Evolutionary conservation across 225 moss, liverwort and hornwort genomes (phyloP).

Genomic region (Thuidium tamariscinum): DNA sequence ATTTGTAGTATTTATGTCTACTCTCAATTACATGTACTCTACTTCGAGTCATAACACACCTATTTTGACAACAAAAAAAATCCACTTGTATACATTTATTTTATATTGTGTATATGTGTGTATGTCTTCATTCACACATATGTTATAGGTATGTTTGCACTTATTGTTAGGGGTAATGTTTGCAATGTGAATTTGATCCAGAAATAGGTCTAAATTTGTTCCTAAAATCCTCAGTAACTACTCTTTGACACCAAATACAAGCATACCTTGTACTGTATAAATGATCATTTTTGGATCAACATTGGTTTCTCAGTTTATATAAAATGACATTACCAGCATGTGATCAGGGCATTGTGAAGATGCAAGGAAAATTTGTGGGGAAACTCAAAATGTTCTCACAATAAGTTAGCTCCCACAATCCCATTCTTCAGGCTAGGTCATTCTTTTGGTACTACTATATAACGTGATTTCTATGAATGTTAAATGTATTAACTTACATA

Average conservation of each 20-base stretch:
- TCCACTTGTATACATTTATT: not conserved
- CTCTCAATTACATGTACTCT: too few relatives aligned
- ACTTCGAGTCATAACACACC: too few relatives aligned
- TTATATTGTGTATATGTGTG: too few relatives aligned
- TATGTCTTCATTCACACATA: not conserved
- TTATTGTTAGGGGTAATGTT: too few relatives aligned
- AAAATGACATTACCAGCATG: not conserved
- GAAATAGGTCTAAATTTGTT: too few relatives aligned
- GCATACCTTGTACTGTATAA: too few relatives aligned
- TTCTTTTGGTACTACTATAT: too few relatives aligned
- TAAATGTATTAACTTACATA: not conserved
- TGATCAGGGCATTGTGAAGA: not conserved
- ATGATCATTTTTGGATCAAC: not conserved
- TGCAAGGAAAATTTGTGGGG: not conserved
- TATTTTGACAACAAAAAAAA: not conserved
- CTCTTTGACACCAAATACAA: too few relatives aligned
- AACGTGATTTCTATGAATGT: not conserved
- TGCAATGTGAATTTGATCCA: too few relatives aligned
- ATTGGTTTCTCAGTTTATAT: not conserved
- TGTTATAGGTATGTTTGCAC: too few relatives aligned
- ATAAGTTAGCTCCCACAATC: not conserved
- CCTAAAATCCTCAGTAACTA: too few relatives aligned
- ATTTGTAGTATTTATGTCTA: too few relatives aligned
- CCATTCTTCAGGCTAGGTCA: not conserved
- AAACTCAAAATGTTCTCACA: not conserved